phyloP scores from a whole-genome alignment of 257 asterid genomes.

The Ajuga chamaepitys region DNA sequence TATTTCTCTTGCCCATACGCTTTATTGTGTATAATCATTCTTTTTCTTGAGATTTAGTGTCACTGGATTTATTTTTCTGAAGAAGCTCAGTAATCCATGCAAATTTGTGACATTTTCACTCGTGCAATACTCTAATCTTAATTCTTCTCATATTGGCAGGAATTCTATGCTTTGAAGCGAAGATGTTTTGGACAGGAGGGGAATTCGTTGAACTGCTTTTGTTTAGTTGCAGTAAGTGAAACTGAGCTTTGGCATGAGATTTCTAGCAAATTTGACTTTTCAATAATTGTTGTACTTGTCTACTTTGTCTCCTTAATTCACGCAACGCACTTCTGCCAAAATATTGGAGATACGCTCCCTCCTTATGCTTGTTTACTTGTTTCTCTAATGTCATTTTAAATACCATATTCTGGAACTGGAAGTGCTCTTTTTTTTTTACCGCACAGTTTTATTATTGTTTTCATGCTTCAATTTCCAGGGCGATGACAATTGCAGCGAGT shows the following conservation, averaged over 20 bases:
- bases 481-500: background rate
- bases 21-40: background rate
- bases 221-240: slow-evolving; percentile 78
- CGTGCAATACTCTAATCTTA: slow-evolving; percentile 12
- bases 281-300: background rate
- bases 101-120: slow-evolving; percentile 6
- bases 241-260: background rate
- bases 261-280: background rate
- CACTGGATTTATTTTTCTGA: background rate
- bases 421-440: background rate
- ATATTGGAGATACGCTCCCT: background rate
- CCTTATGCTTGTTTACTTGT: background rate
- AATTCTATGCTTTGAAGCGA: slow-evolving; percentile 77
- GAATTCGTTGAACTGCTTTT: slow-evolving; percentile 72
- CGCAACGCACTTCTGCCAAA: background rate
- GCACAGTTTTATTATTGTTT: background rate
- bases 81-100: background rate
- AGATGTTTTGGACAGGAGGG: slow-evolving; percentile 80
- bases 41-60: slow-evolving; percentile 10
- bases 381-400: background rate
- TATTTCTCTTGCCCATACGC: slow-evolving; percentile 3
- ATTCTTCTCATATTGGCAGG: slow-evolving; percentile 41
- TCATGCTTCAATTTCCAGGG: background rate
- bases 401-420: background rate
- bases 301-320: slow-evolving; percentile 1